Evolutionary conservation across 768 basidiomycete species (phyloP).

Genomic region (Boletus barrowsii): DNA sequence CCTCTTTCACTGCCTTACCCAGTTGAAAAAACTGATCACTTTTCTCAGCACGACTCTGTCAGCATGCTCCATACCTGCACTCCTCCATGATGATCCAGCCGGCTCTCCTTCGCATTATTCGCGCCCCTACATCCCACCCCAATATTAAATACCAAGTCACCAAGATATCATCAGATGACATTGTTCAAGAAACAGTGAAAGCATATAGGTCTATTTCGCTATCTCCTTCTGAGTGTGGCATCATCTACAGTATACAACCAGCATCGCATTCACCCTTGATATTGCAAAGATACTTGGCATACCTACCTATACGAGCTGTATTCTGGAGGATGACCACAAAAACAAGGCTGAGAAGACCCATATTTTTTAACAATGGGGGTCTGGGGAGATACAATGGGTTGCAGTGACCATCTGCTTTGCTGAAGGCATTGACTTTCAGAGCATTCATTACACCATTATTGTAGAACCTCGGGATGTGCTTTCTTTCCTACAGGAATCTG

Average conservation of each 20-base stretch:
- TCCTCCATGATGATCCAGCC: conserved; percentile 6
- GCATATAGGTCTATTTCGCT: not conserved
- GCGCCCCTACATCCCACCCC: not conserved
- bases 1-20: conserved; percentile 1
- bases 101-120: not conserved
- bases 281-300: not conserved
- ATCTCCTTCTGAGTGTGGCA: not conserved
- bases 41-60: conserved; percentile 8
- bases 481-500: conserved; percentile 11
- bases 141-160: conserved; percentile 1
- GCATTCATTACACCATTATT: not conserved
- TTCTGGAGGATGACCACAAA: not conserved
- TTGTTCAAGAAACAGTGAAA: not conserved
- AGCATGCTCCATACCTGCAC: not conserved
- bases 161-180: fast-evolving
- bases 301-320: not conserved
- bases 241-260: conserved; percentile 12
- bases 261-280: not conserved
- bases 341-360: conserved; percentile 7
- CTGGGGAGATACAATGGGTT: not conserved
- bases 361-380: not conserved
- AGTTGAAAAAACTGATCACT: conserved; percentile 6
- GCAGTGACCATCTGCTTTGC: conserved; percentile 1
- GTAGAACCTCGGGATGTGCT: conserved; percentile 4
- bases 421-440: conserved; percentile 2